Evolutionary conservation across 441 rosid species (phyloP).

Genomic region (Geranium incanum): DNA sequence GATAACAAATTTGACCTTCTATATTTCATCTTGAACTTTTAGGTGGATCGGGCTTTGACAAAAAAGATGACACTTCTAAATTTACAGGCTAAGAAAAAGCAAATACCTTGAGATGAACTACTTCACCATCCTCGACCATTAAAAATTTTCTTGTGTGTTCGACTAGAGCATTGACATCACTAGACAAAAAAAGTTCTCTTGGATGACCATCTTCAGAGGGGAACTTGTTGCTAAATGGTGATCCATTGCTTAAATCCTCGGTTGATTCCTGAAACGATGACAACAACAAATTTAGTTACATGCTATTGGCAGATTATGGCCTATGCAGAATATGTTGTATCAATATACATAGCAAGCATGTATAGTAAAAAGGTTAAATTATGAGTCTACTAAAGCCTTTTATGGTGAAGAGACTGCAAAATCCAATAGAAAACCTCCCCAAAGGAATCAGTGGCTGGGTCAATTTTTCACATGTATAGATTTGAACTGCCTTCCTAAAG

Average conservation of each 20-base stretch:
- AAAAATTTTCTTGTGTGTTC: conserved; percentile 89
- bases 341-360: too few relatives aligned
- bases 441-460: not conserved
- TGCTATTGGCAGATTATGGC: not conserved
- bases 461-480: not conserved
- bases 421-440: not conserved
- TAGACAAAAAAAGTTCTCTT: conserved; percentile 78
- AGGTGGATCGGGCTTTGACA: too few relatives aligned
- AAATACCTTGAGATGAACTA: conserved; percentile 83
- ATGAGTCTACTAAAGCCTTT: too few relatives aligned
- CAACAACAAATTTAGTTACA: not conserved
- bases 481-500: not conserved
- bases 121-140: conserved; percentile 91
- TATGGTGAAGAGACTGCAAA: too few relatives aligned
- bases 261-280: conserved; percentile 43
- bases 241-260: conserved; percentile 39
- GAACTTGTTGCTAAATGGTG: conserved; percentile 55
- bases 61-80: too few relatives aligned
- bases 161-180: conserved; percentile 83
- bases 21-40: too few relatives aligned
- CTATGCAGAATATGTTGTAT: too few relatives aligned
- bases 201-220: conserved; percentile 58
- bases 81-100: not conserved
- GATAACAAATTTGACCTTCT: too few relatives aligned
- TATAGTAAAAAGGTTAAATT: too few relatives aligned